These are phyloP conservation scores for Pachyrhizus erosus DNA, from an alignment of 306 rosid genomes.

Conservation along the genomic window DNA sequence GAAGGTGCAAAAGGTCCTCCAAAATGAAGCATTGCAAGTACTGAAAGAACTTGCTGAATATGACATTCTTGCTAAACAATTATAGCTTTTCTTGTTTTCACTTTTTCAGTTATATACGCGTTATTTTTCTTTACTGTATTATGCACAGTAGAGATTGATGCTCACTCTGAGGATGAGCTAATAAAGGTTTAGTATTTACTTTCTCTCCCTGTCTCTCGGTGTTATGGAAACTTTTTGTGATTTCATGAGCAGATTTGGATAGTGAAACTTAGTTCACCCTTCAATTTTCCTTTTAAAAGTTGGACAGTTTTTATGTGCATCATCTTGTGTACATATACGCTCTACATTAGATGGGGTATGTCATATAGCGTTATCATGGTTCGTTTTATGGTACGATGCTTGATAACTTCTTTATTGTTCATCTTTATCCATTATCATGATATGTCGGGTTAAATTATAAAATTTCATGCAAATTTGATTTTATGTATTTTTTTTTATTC, in stretches of 20 bases:
- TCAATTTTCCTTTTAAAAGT: slow-evolving; percentile 17
- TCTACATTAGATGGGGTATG: not conserved
- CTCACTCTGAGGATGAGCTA: slow-evolving; percentile 84
- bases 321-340: not conserved
- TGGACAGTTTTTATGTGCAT: not conserved
- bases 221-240: not conserved
- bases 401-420: not conserved
- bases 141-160: slow-evolving; percentile 86
- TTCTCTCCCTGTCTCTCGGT: not conserved
- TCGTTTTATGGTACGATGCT: not conserved
- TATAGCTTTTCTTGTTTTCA: slow-evolving; percentile 20
- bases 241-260: not conserved
- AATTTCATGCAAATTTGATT: too few relatives aligned
- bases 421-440: not conserved
- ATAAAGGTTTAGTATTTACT: slow-evolving; percentile 59
- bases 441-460: too few relatives aligned
- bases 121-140: slow-evolving; percentile 39
- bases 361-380: not conserved
- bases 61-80: slow-evolving; percentile 40
- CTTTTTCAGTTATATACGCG: not conserved
- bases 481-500: too few relatives aligned
- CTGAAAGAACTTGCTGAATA: slow-evolving; percentile 85
- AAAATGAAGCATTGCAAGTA: slow-evolving; percentile 83
- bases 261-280: too few relatives aligned
- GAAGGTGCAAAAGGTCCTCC: slow-evolving; percentile 90